Evolutionary conservation across 306 rosid genomes (phyloP).

Genomic region (Dryas octopetala): DNA sequence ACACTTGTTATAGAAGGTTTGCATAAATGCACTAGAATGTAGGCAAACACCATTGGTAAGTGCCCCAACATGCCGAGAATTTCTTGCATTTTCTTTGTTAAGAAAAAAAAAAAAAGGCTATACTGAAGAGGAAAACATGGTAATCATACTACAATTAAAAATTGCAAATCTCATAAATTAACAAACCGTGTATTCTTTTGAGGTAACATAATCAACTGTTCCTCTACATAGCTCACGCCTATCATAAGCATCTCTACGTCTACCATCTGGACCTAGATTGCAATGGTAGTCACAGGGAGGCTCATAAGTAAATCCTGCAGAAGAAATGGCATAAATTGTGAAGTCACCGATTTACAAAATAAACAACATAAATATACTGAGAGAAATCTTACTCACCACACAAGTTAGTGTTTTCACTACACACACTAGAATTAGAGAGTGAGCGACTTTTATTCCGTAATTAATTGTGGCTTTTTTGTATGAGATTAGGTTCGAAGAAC

Average conservation of each 20-base stretch:
- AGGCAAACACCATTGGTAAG: not conserved
- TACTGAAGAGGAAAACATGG: not conserved
- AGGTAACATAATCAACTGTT: slow-evolving; percentile 45
- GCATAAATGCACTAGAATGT: not conserved
- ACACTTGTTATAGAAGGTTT: not conserved
- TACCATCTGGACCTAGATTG: slow-evolving; percentile 97
- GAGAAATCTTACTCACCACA: too few species aligned
- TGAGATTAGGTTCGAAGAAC: too few species aligned
- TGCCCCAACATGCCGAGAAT: not conserved
- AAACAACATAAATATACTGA: too few species aligned
- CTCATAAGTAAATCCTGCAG: slow-evolving; percentile 90
- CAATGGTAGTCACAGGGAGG: slow-evolving; percentile 98
- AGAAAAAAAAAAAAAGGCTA: not conserved
- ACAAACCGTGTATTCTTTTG: slow-evolving; percentile 92
- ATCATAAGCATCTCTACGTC: slow-evolving; percentile 96
- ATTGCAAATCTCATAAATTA: slow-evolving; percentile 21
- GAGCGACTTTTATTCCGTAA: too few species aligned
- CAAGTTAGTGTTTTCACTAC: too few species aligned
- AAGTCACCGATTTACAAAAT: not conserved
- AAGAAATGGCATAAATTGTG: slow-evolving; percentile 15
- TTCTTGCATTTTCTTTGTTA: not conserved
- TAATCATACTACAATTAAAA: not conserved
- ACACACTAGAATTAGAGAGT: too few species aligned
- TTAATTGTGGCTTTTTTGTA: too few species aligned
- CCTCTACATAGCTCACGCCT: slow-evolving; percentile 95